Base-by-base conservation (phyloP, 1,284 basidiomycete species). In the Rhodotorula sp. region DNA sequence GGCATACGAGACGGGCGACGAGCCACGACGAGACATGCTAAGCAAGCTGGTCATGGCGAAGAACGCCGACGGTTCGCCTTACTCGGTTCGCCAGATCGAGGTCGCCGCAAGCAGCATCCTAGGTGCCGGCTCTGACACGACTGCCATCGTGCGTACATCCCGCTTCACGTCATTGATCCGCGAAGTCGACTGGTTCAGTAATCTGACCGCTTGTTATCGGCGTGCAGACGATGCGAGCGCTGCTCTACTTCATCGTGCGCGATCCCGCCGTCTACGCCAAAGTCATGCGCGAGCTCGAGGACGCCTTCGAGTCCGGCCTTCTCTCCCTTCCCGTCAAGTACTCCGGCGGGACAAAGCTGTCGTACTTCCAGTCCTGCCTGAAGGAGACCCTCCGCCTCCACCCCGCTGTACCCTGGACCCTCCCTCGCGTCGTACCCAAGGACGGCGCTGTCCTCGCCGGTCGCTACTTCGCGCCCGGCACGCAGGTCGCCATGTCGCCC, bases 321-420 rank as follows among this genome's bases (percentile, higher is more conserved):
- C 68, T 78, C 24, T 39, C 67, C 19, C 60, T 66, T 17, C 78
- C 78, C 2, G 67, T 76, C 62, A 75, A 68, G 58, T 77, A 79
- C 56, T 73, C 70, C n/a, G 68, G 74, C n/a, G 78, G 74, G 0
- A 66, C 70, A 2, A 72, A 77, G 59, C 64, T 79, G 10, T 63
- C 70, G 20, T 77, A 75, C 27, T 64, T 78, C 2, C 67, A 68
- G 51, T 58, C 77, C 13, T 79, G 78, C 59, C 71, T 79, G 70
- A 79, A 79, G 66, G 79, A 79, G 59, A 70, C 74, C 0, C 66
- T 79, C 11, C 76, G 79, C 24, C 75, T 79, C 4, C 77, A 79
- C 30, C 78, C 79, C 6, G 76, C 79, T 27, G 78, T 79, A 52
- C 75, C 75, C 19, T 75, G 77, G 72, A 74, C 75, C 36, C 67